These are phyloP conservation scores for Lindgomyces ingoldianus DNA, from an alignment of 495 filamentous ascomycete genomes.

Conservation along the genomic window DNA sequence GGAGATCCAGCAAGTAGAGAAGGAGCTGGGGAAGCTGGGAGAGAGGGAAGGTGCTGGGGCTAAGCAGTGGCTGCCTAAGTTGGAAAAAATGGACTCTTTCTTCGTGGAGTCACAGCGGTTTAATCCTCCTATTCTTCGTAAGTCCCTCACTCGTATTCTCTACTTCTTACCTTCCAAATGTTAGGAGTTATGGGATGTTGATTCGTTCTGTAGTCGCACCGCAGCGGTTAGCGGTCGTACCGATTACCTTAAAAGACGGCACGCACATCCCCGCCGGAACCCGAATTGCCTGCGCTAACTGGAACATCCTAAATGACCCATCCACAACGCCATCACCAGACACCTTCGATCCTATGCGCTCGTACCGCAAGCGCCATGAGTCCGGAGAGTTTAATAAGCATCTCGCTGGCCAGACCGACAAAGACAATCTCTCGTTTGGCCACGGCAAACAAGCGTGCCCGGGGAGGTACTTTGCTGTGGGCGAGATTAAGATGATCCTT, in stretches of 20 bases:
- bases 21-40: conserved; percentile 30
- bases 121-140: conserved; percentile 46
- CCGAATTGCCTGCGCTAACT: conserved; percentile 22
- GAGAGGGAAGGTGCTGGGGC: conserved; percentile 39
- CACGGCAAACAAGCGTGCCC: conserved; percentile 58
- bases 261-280: conserved; percentile 36
- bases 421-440: conserved; percentile 52
- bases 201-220: conserved; percentile 21
- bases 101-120: conserved; percentile 56
- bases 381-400: conserved; percentile 17
- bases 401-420: conserved; percentile 33
- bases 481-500: conserved; percentile 53
- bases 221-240: conserved; percentile 25
- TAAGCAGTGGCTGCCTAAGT: conserved; percentile 47
- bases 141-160: conserved; percentile 26
- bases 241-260: conserved; percentile 39
- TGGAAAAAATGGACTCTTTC: conserved; percentile 58
- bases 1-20: conserved; percentile 52
- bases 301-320: conserved; percentile 34
- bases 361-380: conserved; percentile 28
- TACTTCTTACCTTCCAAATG: not conserved
- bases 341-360: conserved; percentile 25
- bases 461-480: conserved; percentile 56
- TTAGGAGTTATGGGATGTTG: too few species aligned
- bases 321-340: not conserved